Conservation (phyloP, 179 eudicot genomes). For the Camellia oleifera region DNA sequence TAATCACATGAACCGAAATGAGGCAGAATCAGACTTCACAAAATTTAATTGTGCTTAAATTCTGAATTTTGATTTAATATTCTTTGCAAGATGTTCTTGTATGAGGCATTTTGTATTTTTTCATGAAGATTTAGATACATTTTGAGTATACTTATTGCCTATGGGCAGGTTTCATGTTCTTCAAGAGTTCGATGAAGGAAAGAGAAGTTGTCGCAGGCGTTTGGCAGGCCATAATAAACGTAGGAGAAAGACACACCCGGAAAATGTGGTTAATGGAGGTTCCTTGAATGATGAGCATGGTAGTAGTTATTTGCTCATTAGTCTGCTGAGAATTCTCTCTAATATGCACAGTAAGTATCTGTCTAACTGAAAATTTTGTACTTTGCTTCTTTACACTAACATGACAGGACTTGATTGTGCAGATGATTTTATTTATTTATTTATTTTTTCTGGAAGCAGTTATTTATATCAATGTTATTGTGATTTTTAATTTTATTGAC, state of each 20-base stretch:
- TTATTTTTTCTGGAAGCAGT: background rate
- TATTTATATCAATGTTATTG: background rate
- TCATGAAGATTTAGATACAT: background rate
- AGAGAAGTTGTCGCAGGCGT: constrained; percentile 90
- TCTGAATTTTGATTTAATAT: background rate
- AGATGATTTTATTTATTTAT: background rate
- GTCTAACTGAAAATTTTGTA: constrained; percentile 5
- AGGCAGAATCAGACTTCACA: background rate
- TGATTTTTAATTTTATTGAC: background rate
- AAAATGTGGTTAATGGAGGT: constrained; percentile 40
- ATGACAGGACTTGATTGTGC: background rate
- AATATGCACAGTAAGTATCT: constrained; percentile 63
- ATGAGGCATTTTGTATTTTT: background rate
- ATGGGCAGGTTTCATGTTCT: constrained; percentile 73
- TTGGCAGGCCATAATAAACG: constrained; percentile 83
- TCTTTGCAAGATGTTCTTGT: background rate
- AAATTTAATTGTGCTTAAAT: background rate
- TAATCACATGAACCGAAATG: background rate
- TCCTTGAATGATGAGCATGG: constrained; percentile 48
- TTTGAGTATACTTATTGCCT: constrained; percentile 18
- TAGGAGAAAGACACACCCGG: constrained; percentile 76
- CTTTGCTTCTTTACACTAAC: background rate
- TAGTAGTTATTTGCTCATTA: constrained; percentile 52
- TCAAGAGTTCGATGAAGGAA: constrained; percentile 90
- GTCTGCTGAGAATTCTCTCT: constrained; percentile 65